Evolutionary conservation across 495 filamentous ascomycete genomes (phyloP).

Genomic region (Penicillium cataractarum): DNA sequence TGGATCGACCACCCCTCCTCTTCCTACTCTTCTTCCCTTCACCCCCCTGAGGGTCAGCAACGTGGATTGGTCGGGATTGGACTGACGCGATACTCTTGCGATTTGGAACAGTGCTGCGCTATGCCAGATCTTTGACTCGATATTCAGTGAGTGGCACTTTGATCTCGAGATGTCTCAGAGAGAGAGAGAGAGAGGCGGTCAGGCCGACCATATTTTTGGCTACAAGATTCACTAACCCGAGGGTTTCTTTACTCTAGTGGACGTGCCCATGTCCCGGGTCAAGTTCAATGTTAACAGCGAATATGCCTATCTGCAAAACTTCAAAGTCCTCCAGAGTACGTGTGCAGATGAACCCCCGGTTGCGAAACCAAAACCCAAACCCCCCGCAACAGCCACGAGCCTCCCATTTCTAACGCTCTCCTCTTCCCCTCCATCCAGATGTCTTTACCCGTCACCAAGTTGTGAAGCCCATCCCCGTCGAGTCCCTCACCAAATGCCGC

Average conservation of each 20-base stretch:
- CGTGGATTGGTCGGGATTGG: background rate
- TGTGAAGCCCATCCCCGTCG: constrained; percentile 85
- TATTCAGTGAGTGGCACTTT: constrained; percentile 67
- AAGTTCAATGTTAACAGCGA: constrained; percentile 98
- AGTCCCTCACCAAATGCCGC: constrained; percentile 91
- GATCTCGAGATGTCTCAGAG: background rate
- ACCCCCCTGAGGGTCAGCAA: background rate
- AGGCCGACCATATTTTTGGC: background rate
- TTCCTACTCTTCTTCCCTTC: background rate
- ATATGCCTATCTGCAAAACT: constrained; percentile 97
- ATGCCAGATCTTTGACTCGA: constrained; percentile 96
- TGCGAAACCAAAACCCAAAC: background rate
- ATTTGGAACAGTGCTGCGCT: constrained; percentile 75
- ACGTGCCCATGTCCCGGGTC: constrained; percentile 94
- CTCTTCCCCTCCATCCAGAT: constrained; percentile 50
- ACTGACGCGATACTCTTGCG: constrained; percentile 25
- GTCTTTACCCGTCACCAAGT: constrained; percentile 82
- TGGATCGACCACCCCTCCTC: constrained; percentile 33
- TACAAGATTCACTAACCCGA: constrained; percentile 23
- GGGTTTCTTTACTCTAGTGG: constrained; percentile 53
- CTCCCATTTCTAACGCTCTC: constrained; percentile 8
- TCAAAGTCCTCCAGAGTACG: constrained; percentile 94
- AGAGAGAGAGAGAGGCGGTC: constrained; percentile 4
- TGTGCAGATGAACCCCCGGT: constrained; percentile 22
- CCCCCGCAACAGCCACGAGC: background rate